Conservation (phyloP, 257 asterid species). For the Voacanga thouarsii region DNA sequence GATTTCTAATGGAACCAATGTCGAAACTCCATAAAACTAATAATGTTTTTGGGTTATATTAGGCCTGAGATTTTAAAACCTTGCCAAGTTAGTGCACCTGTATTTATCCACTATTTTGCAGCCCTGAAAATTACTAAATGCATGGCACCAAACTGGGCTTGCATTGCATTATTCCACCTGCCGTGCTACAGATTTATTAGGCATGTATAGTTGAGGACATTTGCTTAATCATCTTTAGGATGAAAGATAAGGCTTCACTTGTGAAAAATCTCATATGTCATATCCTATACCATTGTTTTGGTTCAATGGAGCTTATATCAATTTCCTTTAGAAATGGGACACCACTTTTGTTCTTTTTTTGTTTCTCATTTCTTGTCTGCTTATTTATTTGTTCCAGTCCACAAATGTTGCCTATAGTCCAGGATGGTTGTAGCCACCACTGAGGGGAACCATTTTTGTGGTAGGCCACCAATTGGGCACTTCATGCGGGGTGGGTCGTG, state of each 20-base stretch:
- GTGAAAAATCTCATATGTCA: background rate
- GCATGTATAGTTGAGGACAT: background rate
- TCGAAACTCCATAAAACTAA: background rate
- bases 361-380: no score
- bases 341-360: background rate
- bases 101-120: background rate
- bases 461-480: slow-evolving; percentile 2
- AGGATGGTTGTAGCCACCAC: background rate
- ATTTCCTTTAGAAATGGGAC: background rate
- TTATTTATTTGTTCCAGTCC: background rate
- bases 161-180: background rate
- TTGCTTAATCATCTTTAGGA: background rate
- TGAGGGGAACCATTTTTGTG: background rate
- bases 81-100: background rate
- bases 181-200: background rate
- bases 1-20: background rate
- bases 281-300: background rate
- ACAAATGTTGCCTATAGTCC: background rate
- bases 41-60: background rate
- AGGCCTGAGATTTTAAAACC: background rate
- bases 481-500: background rate
- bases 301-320: background rate
- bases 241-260: background rate
- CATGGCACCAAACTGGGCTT: no score
- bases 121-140: slow-evolving; percentile 2